These are phyloP conservation scores for Penicillium sp. DNA, from an alignment of 2,329 filamentous ascomycete species.

Conservation along the genomic window DNA sequence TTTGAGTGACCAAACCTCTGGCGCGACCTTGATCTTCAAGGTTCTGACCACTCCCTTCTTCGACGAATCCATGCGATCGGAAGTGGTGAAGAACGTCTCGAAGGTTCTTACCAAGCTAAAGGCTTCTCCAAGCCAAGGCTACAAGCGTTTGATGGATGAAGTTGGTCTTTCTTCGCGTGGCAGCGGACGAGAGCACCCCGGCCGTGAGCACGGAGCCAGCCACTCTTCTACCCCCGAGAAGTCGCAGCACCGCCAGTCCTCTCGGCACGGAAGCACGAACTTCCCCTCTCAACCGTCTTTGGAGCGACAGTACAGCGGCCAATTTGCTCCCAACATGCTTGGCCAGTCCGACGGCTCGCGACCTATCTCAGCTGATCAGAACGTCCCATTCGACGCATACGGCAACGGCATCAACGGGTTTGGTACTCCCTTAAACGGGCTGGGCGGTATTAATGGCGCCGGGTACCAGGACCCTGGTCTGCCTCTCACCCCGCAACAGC, in stretches of 20 bases:
- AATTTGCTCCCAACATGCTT: constrained; percentile 38
- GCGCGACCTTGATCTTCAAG: constrained; percentile 96
- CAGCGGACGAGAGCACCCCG: constrained; percentile 39
- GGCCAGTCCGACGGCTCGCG: constrained; percentile 37
- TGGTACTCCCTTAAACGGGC: constrained; percentile 29
- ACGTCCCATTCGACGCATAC: constrained; percentile 41
- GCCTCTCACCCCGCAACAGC: constrained; percentile 49
- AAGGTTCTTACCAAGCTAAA: constrained; percentile 86
- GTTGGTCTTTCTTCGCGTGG: constrained; percentile 72
- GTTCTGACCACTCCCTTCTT: constrained; percentile 96
- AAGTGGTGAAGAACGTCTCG: constrained; percentile 90
- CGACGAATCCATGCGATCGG: constrained; percentile 81
- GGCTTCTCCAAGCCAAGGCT: constrained; percentile 89
- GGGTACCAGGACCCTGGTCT: constrained; percentile 42
- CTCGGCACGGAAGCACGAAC: constrained; percentile 40
- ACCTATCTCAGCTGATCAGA: constrained; percentile 37
- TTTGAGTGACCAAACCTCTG: constrained; percentile 84
- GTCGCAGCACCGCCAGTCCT: constrained; percentile 43
- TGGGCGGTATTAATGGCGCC: constrained; percentile 28
- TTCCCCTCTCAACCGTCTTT: constrained; percentile 37
- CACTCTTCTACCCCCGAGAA: constrained; percentile 40
- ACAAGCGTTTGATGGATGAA: constrained; percentile 98
- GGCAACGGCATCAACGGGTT: constrained; percentile 35
- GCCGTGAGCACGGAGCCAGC: constrained; percentile 33
- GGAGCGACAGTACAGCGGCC: constrained; percentile 45